Percentiles rank a stretch among this genome's conserved stretches.
phyloP scores from a whole-genome alignment of 148 eudicot species.

The Amaranthus hypochondriacus region DNA sequence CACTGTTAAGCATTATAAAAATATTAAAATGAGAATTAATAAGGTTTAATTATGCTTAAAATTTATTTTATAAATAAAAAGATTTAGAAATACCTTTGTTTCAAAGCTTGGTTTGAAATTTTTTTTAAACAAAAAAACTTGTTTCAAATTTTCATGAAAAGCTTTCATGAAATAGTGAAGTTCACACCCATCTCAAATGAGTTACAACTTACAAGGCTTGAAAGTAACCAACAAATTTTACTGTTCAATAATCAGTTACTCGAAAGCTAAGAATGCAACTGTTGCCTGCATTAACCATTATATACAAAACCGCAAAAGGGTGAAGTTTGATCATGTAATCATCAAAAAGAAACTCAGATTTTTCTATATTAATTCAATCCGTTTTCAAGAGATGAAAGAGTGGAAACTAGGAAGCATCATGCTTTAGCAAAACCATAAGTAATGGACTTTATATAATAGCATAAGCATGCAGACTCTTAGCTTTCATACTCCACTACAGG shows the following conservation, averaged over 20 bases:
- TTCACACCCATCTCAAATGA: too few species aligned
- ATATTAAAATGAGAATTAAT: too few species aligned
- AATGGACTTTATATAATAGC: background rate
- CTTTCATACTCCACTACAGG: constrained; percentile 56
- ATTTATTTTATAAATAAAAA: too few species aligned
- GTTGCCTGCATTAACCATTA: background rate
- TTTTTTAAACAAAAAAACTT: too few species aligned
- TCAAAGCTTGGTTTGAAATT: too few species aligned
- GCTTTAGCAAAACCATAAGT: background rate
- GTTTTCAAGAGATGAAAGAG: background rate
- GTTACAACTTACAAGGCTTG: too few species aligned
- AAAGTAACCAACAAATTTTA: background rate
- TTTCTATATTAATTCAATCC: background rate
- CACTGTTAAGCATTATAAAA: too few species aligned
- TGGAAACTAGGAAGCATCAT: background rate
- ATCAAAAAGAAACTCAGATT: background rate
- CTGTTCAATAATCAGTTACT: background rate
- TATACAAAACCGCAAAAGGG: background rate
- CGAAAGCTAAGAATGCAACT: background rate
- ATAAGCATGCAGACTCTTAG: constrained; percentile 20
- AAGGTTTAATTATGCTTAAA: too few species aligned
- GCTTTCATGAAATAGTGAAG: too few species aligned
- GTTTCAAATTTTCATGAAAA: too few species aligned
- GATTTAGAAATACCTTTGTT: too few species aligned
- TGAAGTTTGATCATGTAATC: background rate